These are phyloP conservation scores for Chalciporus piperatoides DNA, from an alignment of 1,284 basidiomycete genomes.

Conservation along the genomic window DNA sequence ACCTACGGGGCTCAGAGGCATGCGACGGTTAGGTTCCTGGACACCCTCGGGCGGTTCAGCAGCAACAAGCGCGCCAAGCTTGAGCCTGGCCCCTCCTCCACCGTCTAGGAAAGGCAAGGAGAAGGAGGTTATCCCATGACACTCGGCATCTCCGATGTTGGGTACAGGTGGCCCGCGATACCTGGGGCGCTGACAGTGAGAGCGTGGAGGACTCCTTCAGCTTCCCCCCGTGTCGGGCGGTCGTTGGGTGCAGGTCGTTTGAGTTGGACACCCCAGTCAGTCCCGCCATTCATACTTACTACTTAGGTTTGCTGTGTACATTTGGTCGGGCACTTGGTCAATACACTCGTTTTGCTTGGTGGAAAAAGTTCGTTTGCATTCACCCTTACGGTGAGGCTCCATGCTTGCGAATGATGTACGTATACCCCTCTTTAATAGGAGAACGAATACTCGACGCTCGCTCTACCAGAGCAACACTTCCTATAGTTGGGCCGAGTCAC, in stretches of 20 bases:
- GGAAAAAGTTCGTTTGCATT: too few relatives aligned
- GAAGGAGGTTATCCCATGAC: constrained; percentile 37
- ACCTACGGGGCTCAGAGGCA: constrained; percentile 35
- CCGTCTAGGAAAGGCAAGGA: constrained; percentile 48
- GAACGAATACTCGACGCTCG: too few relatives aligned
- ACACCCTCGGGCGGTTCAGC: constrained; percentile 34
- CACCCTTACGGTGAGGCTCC: too few relatives aligned
- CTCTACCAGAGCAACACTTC: too few relatives aligned
- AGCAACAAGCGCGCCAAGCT: constrained; percentile 51
- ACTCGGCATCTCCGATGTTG: not conserved
- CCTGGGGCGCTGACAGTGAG: too few relatives aligned
- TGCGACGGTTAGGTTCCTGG: constrained; percentile 49
- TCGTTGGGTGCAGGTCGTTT: constrained; percentile 7
- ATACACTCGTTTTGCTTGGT: constrained; percentile 15
- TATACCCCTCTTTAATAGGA: too few relatives aligned
- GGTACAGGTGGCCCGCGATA: not conserved
- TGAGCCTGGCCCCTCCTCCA: constrained; percentile 34
- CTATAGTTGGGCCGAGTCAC: too few relatives aligned
- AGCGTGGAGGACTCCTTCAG: not conserved
- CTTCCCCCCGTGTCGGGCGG: not conserved
- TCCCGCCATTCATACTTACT: constrained; percentile 5
- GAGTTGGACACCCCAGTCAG: too few relatives aligned
- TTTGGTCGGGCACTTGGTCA: constrained; percentile 13
- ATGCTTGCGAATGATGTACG: too few relatives aligned
- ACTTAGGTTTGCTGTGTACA: constrained; percentile 16